Evolutionary conservation across 805 yeast genomes (phyloP).

Genomic region (Candida suzukii): DNA sequence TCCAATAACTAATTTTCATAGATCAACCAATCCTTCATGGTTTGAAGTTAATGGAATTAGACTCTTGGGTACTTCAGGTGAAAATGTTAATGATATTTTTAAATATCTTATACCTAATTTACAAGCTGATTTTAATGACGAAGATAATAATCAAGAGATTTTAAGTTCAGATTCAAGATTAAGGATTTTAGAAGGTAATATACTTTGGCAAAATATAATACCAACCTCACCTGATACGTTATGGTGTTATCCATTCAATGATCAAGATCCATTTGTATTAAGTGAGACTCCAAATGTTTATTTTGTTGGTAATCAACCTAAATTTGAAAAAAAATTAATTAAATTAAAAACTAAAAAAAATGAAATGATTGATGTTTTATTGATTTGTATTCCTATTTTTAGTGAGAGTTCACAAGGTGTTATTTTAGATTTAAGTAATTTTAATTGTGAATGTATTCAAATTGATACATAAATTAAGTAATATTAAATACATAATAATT

Average conservation of each 20-base stretch:
- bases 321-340: constrained; percentile 40
- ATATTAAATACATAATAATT: too few species aligned
- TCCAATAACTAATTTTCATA: constrained; percentile 30
- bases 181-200: constrained; percentile 55
- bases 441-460: constrained; percentile 46
- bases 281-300: constrained; percentile 79
- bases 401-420: constrained; percentile 57
- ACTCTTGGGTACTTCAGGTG: constrained; percentile 75
- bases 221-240: constrained; percentile 97
- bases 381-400: constrained; percentile 70
- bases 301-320: constrained; percentile 77
- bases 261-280: constrained; percentile 76
- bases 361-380: constrained; percentile 28
- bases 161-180: constrained; percentile 50
- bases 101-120: constrained; percentile 51
- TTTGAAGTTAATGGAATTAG: constrained; percentile 48
- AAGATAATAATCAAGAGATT: constrained; percentile 18
- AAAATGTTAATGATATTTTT: constrained; percentile 69
- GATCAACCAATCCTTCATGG: constrained; percentile 73
- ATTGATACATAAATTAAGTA: constrained; percentile 9
- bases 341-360: constrained; percentile 28
- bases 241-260: constrained; percentile 78
- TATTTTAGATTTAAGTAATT: constrained; percentile 48
- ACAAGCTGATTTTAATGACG: constrained; percentile 13
- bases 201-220: constrained; percentile 78